Conservation (phyloP, 352 stramenopile species). For the Phytophthora palmivora region DNA sequence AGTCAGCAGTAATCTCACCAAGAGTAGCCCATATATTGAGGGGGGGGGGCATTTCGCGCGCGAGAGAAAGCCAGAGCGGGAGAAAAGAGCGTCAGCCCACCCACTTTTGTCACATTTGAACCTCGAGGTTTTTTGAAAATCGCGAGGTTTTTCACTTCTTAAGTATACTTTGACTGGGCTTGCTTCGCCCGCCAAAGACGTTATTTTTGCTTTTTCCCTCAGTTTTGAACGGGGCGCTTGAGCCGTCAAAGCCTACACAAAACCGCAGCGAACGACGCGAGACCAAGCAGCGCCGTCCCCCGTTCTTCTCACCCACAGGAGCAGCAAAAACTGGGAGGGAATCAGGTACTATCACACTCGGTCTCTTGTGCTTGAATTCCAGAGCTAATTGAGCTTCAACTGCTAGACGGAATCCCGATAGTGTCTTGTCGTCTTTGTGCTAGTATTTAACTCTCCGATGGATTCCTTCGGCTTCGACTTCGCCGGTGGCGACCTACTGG, state of each 20-base stretch:
- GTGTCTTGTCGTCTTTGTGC: slow-evolving; percentile 39
- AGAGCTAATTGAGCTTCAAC: no score
- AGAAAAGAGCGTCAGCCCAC: slow-evolving; percentile 13
- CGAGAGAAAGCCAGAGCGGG: slow-evolving; percentile 47
- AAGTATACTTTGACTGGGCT: slow-evolving; percentile 36
- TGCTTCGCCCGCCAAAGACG: slow-evolving; percentile 23
- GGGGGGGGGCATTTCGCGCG: slow-evolving; percentile 23
- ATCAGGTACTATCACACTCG: slow-evolving; percentile 15
- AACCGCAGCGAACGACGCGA: slow-evolving; percentile 30
- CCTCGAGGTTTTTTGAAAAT: slow-evolving; percentile 34
- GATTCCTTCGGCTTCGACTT: slow-evolving; percentile 91
- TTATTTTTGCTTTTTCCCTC: slow-evolving; percentile 56
- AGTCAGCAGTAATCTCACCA: slow-evolving; percentile 29
- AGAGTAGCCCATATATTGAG: slow-evolving; percentile 3
- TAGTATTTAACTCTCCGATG: slow-evolving; percentile 58
- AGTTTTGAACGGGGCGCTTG: slow-evolving; percentile 45
- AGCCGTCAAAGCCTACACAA: slow-evolving; percentile 25
- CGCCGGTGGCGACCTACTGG: slow-evolving; percentile 70
- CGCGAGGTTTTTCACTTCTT: slow-evolving; percentile 30
- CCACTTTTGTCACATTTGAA: slow-evolving; percentile 27
- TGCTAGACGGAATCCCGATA: slow-evolving; percentile 19
- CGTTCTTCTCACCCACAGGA: slow-evolving; percentile 7
- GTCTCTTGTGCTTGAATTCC: no score
- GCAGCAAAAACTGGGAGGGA: slow-evolving; percentile 2
- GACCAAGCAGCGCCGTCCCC: slow-evolving; percentile 2